Evolutionary conservation across 2,329 filamentous ascomycete species (phyloP).

Genomic region (Monilinia fructigena): DNA sequence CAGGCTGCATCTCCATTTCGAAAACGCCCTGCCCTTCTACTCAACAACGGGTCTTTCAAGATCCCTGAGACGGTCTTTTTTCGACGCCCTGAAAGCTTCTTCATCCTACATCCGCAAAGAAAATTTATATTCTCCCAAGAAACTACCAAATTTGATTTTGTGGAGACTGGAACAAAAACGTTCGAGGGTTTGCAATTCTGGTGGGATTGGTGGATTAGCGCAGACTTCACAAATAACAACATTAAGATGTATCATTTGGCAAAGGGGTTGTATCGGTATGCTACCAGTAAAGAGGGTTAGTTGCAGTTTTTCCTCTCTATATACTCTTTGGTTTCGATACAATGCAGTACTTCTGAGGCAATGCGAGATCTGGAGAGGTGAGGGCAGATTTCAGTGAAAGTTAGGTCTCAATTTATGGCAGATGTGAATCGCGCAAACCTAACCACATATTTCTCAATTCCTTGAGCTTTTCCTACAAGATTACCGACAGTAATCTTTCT

Average conservation of each 20-base stretch:
- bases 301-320: constrained; percentile 27
- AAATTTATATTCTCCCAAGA: not conserved
- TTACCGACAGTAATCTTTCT: not conserved
- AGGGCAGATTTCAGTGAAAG: not conserved
- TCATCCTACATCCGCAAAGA: not conserved
- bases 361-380: not conserved
- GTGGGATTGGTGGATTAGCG: not conserved
- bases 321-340: not conserved
- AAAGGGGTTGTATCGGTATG: constrained; percentile 91
- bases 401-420: not conserved
- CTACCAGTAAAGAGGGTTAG: constrained; percentile 91
- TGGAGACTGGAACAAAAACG: not conserved
- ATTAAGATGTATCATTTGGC: constrained; percentile 85
- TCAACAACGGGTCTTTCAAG: not conserved
- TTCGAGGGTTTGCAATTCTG: not conserved
- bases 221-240: not conserved
- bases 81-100: not conserved
- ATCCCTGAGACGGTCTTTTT: not conserved
- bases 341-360: not conserved
- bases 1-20: not conserved
- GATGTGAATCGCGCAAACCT: not conserved
- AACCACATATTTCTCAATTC: not conserved
- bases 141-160: not conserved
- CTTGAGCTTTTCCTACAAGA: not conserved
- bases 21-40: not conserved